Conservation (phyloP, 2,329 filamentous ascomycete species). For the Sclerotinia sclerotiorum region DNA sequence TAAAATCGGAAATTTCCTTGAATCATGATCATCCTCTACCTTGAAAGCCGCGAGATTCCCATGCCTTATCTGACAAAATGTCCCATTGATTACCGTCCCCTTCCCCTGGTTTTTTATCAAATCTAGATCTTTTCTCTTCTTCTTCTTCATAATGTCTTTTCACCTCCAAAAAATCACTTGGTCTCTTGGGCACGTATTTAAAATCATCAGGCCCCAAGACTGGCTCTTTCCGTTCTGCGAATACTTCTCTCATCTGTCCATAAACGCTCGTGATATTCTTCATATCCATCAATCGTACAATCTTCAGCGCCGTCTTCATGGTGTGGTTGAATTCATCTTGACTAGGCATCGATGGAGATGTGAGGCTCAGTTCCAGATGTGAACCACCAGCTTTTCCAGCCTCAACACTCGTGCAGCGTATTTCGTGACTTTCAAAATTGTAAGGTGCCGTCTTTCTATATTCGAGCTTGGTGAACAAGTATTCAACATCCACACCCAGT, state of each 20-base stretch:
- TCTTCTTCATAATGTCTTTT: not conserved
- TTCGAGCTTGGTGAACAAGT: conserved; percentile 39
- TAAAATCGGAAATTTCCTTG: not conserved
- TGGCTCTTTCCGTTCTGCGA: not conserved
- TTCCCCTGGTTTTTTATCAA: not conserved
- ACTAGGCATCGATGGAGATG: conserved; percentile 19
- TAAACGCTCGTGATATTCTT: conserved; percentile 9
- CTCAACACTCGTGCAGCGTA: conserved; percentile 37
- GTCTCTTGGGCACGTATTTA: conserved; percentile 16
- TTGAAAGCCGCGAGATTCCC: not conserved
- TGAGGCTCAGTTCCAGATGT: conserved; percentile 35
- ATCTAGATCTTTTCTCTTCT: not conserved
- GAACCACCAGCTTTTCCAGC: conserved; percentile 39
- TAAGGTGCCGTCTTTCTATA: conserved; percentile 32
- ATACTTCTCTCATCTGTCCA: conserved; percentile 8
- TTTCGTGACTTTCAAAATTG: conserved; percentile 32
- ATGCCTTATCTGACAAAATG: not conserved
- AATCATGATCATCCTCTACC: not conserved
- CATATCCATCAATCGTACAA: conserved; percentile 19
- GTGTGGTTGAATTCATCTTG: conserved; percentile 23
- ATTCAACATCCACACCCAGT: conserved; percentile 34
- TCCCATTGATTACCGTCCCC: not conserved
- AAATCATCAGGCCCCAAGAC: conserved; percentile 1
- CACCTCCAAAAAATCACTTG: conserved; percentile 10
- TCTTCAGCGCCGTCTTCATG: conserved; percentile 28